Conservation (phyloP, 164 flowering plant species). For the Vitis rupestris region DNA sequence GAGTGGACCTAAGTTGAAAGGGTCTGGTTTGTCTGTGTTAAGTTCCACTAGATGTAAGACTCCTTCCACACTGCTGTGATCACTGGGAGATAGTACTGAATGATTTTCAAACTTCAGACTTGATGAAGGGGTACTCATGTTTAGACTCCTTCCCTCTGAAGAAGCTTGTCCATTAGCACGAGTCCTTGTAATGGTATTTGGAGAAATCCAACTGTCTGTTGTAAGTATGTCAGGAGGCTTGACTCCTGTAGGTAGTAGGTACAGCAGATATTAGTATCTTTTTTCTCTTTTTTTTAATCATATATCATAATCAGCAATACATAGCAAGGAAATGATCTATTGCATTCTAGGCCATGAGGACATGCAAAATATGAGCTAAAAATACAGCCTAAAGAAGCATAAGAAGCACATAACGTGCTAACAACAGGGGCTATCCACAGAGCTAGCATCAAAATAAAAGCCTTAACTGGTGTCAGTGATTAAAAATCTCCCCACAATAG, state of each 20-base stretch:
- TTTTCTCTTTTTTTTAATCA: no score
- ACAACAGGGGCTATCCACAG: no score
- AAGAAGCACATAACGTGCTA: no score
- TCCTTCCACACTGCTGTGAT: conserved; percentile 15
- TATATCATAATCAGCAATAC: no score
- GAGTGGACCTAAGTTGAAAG: conserved; percentile 51
- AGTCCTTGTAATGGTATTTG: conserved; percentile 60
- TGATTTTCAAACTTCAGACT: conserved; percentile 12
- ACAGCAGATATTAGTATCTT: not conserved
- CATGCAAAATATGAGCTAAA: no score
- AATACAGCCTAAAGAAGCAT: no score
- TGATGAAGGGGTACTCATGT: conserved; percentile 21
- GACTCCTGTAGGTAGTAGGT: conserved; percentile 59
- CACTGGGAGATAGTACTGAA: conserved; percentile 15
- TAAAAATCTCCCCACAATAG: no score
- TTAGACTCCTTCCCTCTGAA: conserved; percentile 22
- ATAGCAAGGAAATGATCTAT: no score
- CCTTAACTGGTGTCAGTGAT: no score
- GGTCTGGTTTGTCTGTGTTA: conserved; percentile 24
- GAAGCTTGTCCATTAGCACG: conserved; percentile 42
- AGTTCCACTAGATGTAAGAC: conserved; percentile 20
- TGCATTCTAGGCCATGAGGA: no score
- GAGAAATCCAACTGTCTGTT: conserved; percentile 55
- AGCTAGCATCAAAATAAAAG: no score
- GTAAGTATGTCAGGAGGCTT: conserved; percentile 71